Conservation (phyloP, 2,329 filamentous ascomycete genomes). For the Pestalotiopsis fici region DNA sequence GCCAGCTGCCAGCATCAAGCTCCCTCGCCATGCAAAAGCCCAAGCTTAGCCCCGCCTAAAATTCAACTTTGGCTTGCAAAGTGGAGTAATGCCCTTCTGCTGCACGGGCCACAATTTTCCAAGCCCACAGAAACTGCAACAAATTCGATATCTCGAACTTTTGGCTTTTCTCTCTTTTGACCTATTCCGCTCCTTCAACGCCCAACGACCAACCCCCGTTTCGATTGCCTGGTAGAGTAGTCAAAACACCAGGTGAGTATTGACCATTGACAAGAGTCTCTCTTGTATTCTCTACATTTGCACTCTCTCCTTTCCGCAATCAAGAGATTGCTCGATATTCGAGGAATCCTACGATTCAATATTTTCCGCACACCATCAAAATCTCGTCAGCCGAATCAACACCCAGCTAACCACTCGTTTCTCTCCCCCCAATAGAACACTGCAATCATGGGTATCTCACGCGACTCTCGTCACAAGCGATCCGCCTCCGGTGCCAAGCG, state of each 20-base stretch:
- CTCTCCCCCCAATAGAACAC: constrained; percentile 51
- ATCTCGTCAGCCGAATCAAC: not conserved
- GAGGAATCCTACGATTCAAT: not conserved
- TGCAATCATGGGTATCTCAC: constrained; percentile 98
- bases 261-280: not conserved
- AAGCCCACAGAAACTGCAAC: not conserved
- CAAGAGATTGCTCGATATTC: not conserved
- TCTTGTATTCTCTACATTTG: not conserved
- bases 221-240: constrained; percentile 9
- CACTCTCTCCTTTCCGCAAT: not conserved
- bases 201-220: constrained; percentile 4
- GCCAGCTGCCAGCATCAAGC: too few species aligned
- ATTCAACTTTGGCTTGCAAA: not conserved
- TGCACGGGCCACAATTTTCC: constrained; percentile 3
- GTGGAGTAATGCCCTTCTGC: constrained; percentile 1
- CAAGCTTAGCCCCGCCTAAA: not conserved
- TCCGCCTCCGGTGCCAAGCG: constrained; percentile 98
- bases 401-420: not conserved
- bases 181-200: constrained; percentile 1
- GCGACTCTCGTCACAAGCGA: constrained; percentile 99
- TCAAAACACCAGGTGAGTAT: constrained; percentile 8
- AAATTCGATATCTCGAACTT: constrained; percentile 5
- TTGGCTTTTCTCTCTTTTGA: constrained; percentile 6
- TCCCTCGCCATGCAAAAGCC: not conserved
- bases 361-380: not conserved